These are phyloP conservation scores for Letharia columbiana DNA, from an alignment of 495 filamentous ascomycete species.

Conservation along the genomic window DNA sequence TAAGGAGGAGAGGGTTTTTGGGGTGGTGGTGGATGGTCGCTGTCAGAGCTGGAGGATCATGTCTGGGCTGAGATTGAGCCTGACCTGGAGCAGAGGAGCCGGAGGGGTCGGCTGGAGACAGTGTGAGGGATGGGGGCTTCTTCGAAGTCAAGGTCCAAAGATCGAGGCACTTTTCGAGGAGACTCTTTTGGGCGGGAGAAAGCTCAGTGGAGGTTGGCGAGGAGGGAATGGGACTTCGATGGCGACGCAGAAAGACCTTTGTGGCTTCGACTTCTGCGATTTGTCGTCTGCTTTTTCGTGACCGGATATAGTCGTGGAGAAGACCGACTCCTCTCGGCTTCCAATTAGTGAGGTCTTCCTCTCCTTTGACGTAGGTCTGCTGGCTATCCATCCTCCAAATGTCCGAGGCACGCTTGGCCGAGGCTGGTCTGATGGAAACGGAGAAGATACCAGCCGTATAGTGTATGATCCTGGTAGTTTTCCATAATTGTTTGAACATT, in stretches of 20 bases:
- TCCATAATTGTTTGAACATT: conserved; percentile 82
- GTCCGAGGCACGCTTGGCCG: conserved; percentile 83
- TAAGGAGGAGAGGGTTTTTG: conserved; percentile 19
- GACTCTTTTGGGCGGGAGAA: conserved; percentile 43
- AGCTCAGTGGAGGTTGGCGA: conserved; percentile 34
- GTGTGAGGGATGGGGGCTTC: conserved; percentile 61
- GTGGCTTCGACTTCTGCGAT: conserved; percentile 73
- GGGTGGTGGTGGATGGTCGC: conserved; percentile 23
- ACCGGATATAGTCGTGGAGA: conserved; percentile 73
- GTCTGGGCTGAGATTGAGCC: conserved; percentile 26
- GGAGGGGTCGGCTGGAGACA: conserved; percentile 51
- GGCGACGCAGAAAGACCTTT: conserved; percentile 36
- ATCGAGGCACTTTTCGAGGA: conserved; percentile 63
- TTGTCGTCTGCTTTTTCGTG: conserved; percentile 63
- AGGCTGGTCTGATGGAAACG: conserved; percentile 72
- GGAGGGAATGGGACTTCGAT: conserved; percentile 1
- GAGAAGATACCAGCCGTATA: conserved; percentile 80
- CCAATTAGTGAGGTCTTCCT: conserved; percentile 78
- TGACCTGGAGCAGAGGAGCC: conserved; percentile 44
- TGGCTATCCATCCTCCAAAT: conserved; percentile 96
- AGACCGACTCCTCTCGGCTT: conserved; percentile 81
- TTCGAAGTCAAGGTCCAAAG: conserved; percentile 66
- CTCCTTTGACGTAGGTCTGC: conserved; percentile 88
- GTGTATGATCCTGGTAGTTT: conserved; percentile 73
- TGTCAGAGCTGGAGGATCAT: conserved; percentile 14